Evolutionary conservation across 768 basidiomycete species (phyloP), one percentile per base, ranked within the genome.

Genomic region (Boletus huronensis): DNA sequence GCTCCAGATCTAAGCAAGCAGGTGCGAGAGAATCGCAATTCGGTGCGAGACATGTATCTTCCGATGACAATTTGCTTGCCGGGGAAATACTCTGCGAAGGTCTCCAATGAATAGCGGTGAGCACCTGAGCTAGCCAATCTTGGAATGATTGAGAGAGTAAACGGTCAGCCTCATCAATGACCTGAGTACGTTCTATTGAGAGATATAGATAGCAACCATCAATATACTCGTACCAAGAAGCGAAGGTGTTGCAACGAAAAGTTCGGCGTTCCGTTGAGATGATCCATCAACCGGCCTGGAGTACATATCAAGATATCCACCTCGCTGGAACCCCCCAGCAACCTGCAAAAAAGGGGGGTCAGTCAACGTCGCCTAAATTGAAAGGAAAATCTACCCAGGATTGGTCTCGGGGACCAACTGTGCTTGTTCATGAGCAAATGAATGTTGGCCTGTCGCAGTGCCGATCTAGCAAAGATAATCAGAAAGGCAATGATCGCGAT

Each of bases 81-180:
- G 34, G 45, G 16, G 48, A 40, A 14, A 34, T 19, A 26, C 31
- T 53, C 23, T 53, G 46, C 19, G 40, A 46, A 42, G 60, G 53
- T 65, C 77, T 59, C 68, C 78, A 75, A 35, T 73, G 80, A 10
- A 84, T 88, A 7, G 91, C 92, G n/a, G 80, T 73, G 8, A 97
- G 75, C 4, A 98, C 89, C 64, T 85, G 85, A 6, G 82, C 80
- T 3, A 98, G 75, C 96, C 95, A 99, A 67, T 93, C 90, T 70
- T 98, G 94, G 73, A 97, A 98, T 1, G 92, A 93, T 68, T 98
- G 94, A 10, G 90, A 88, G 9, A 99, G 79, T 0, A 99, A 79
- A n/a, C 94, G 83, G 67, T 99, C 97, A 0, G 97, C 97, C 73
- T 99, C 97, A 69, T 99, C 97, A 52, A 99, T 92, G 28, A 98